Evolutionary conservation across 768 basidiomycete species (phyloP).

Genomic region (Strobilomyces confusus): DNA sequence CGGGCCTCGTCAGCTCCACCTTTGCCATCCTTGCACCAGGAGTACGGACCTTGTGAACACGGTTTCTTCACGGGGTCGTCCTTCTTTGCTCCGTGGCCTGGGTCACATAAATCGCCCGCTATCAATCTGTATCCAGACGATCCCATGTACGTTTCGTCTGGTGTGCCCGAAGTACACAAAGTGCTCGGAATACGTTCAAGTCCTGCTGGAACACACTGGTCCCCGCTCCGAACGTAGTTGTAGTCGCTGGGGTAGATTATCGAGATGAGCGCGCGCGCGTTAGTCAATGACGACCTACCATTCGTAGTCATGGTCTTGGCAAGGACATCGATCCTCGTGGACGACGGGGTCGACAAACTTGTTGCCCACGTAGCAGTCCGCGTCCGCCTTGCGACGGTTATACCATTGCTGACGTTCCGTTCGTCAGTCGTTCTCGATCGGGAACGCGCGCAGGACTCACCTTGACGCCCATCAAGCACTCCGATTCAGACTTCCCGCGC

Average conservation of each 20-base stretch:
- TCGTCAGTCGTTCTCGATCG: neutral
- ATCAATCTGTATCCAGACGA: slow-evolving; percentile 92
- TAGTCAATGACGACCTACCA: slow-evolving; percentile 54
- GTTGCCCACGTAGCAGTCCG: slow-evolving; percentile 85
- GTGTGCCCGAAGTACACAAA: slow-evolving; percentile 49
- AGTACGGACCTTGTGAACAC: slow-evolving; percentile 64
- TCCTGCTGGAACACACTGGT: slow-evolving; percentile 78
- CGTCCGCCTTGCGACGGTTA: slow-evolving; percentile 72
- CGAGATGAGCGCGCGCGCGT: neutral
- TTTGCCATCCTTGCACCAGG: neutral
- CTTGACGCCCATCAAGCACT: slow-evolving; percentile 95
- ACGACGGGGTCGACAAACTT: slow-evolving; percentile 85
- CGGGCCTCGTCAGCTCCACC: neutral
- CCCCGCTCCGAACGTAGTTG: slow-evolving; percentile 74
- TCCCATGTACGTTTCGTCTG: slow-evolving; percentile 67
- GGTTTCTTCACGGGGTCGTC: slow-evolving; percentile 68
- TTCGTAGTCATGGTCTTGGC: slow-evolving; percentile 87
- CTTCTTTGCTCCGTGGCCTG: slow-evolving; percentile 53
- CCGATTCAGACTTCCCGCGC: slow-evolving; percentile 50
- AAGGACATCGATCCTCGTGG: slow-evolving; percentile 79
- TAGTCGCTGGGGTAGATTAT: slow-evolving; percentile 61
- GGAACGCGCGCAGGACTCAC: slow-evolving; percentile 36
- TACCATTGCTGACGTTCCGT: slow-evolving; percentile 82
- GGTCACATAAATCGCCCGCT: slow-evolving; percentile 85
- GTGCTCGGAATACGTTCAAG: slow-evolving; percentile 84